phyloP scores from a whole-genome alignment of 2,329 filamentous ascomycete species.

The Aspergillus novoparasiticus region DNA sequence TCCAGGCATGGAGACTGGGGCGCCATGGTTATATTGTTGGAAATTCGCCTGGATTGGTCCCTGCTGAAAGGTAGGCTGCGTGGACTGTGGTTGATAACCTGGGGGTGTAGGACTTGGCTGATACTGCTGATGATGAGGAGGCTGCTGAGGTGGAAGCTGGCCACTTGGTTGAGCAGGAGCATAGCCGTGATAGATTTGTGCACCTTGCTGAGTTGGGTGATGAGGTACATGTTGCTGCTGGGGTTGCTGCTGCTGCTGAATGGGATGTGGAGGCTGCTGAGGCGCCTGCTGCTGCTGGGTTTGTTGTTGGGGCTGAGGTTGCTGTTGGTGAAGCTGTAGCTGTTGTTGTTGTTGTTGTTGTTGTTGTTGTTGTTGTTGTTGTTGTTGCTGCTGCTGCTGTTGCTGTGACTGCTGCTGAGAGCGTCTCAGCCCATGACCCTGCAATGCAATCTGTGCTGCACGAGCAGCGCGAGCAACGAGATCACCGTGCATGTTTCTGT shows the following conservation, averaged over 20 bases:
- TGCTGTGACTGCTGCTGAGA: constrained; percentile 39
- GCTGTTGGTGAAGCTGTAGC: constrained; percentile 20
- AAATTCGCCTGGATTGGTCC: constrained; percentile 44
- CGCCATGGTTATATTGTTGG: constrained; percentile 44
- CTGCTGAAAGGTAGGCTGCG: constrained; percentile 42
- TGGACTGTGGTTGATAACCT: constrained; percentile 37
- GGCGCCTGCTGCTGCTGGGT: constrained; percentile 25
- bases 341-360: constrained; percentile 23
- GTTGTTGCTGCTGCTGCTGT: constrained; percentile 28
- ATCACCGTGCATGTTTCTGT: constrained; percentile 46
- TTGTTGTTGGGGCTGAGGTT: constrained; percentile 21
- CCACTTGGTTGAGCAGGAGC: constrained; percentile 34
- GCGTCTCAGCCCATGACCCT: constrained; percentile 44
- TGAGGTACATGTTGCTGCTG: constrained; percentile 27
- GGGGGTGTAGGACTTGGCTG: constrained; percentile 40
- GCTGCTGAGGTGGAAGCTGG: constrained; percentile 26
- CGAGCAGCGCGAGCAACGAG: constrained; percentile 51
- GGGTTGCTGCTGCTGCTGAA: constrained; percentile 23
- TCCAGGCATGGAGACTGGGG: constrained; percentile 30
- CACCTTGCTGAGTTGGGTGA: constrained; percentile 29
- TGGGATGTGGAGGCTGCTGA: constrained; percentile 26
- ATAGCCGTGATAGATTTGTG: constrained; percentile 38
- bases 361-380: too few relatives aligned
- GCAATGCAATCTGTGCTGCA: constrained; percentile 51
- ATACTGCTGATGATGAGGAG: constrained; percentile 32